phyloP scores from a whole-genome alignment of 192 early-diverging fungal species.

The Backusella morwellensis region DNA sequence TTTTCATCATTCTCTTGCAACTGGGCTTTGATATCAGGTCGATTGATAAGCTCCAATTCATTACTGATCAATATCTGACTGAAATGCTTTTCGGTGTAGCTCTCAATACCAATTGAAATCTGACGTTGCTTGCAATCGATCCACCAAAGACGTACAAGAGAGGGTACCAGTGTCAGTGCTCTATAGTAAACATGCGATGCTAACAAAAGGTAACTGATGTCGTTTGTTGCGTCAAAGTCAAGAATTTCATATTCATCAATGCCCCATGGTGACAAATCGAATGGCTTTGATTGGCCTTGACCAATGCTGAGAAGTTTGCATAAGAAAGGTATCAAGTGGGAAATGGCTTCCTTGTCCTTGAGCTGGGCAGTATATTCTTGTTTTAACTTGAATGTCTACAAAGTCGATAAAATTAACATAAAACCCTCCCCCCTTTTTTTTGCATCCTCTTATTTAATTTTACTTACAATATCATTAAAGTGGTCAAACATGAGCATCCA shows the following conservation, averaged over 20 bases:
- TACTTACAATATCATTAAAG: constrained; percentile 71
- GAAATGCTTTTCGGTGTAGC: constrained; percentile 73
- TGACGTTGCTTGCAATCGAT: constrained; percentile 78
- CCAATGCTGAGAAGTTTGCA: constrained; percentile 69
- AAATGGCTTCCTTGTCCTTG: constrained; percentile 45
- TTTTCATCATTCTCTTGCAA: constrained; percentile 51
- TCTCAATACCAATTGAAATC: constrained; percentile 67
- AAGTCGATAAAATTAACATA: not conserved
- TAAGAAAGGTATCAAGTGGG: constrained; percentile 57
- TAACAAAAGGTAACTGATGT: constrained; percentile 61
- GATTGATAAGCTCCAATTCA: constrained; percentile 59
- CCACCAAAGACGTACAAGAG: constrained; percentile 77
- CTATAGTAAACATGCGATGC: constrained; percentile 76
- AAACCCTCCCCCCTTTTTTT: no score
- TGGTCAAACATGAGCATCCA: constrained; percentile 78
- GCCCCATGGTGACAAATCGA: constrained; percentile 71
- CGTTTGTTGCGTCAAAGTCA: constrained; percentile 45
- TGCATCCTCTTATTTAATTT: not conserved
- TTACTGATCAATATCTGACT: constrained; percentile 56
- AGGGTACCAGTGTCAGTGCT: constrained; percentile 58
- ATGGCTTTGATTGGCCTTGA: constrained; percentile 41
- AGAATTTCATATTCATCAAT: constrained; percentile 61
- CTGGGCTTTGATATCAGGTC: constrained; percentile 40
- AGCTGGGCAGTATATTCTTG: constrained; percentile 55
- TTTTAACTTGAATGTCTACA: constrained; percentile 66